phyloP scores from a whole-genome alignment of 2,329 filamentous ascomycete species.

The Podosphaera fusca region DNA sequence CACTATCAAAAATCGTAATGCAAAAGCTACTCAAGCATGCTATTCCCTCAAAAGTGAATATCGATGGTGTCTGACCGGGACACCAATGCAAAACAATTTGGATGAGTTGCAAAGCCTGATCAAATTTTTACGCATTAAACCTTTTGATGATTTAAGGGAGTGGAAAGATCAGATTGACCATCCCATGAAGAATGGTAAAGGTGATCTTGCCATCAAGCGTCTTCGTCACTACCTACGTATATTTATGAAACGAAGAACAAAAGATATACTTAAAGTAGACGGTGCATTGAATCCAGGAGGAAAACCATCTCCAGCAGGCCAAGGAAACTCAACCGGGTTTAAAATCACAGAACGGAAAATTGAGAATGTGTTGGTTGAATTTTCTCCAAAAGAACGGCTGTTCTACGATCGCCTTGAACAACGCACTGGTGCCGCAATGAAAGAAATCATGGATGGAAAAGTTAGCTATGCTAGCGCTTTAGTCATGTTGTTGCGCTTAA shows the following conservation, averaged over 20 bases:
- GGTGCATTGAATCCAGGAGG: slow-evolving; percentile 59
- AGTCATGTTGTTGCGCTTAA: slow-evolving; percentile 68
- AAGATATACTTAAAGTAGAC: slow-evolving; percentile 81
- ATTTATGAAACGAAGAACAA: slow-evolving; percentile 97
- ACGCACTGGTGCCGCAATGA: slow-evolving; percentile 65
- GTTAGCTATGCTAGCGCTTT: slow-evolving; percentile 85
- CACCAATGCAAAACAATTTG: slow-evolving; percentile 94
- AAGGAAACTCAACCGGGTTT: slow-evolving; percentile 41
- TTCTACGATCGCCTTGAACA: slow-evolving; percentile 74
- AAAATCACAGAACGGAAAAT: slow-evolving; percentile 83
- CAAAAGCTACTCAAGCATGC: slow-evolving; percentile 82
- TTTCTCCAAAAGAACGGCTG: slow-evolving; percentile 54
- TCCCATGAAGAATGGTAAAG: slow-evolving; percentile 75
- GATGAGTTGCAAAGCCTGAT: slow-evolving; percentile 90
- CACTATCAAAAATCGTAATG: slow-evolving; percentile 94
- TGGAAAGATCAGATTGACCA: slow-evolving; percentile 85
- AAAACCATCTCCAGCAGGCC: slow-evolving; percentile 26
- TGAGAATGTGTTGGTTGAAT: slow-evolving; percentile 52
- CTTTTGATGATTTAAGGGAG: slow-evolving; percentile 62
- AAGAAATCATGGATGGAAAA: slow-evolving; percentile 68
- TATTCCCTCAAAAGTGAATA: slow-evolving; percentile 70
- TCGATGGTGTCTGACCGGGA: slow-evolving; percentile 88
- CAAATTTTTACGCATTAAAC: slow-evolving; percentile 75
- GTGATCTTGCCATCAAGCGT: slow-evolving; percentile 68
- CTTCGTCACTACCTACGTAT: slow-evolving; percentile 68